Evolutionary conservation across 495 filamentous ascomycete species (phyloP).

Genomic region (Parmelia sp.): DNA sequence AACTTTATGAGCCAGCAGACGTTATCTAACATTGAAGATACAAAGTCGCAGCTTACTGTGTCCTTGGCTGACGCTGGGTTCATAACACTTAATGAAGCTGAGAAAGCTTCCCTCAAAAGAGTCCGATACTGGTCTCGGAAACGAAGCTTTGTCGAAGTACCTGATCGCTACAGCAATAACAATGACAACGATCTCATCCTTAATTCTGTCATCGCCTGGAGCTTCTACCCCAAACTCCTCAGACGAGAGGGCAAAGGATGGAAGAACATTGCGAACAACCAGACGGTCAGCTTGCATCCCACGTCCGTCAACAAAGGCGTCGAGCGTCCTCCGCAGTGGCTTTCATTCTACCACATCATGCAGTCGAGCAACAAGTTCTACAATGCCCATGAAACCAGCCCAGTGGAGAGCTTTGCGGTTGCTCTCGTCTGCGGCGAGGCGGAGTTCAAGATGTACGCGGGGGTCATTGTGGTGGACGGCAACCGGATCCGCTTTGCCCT

Average conservation of each 20-base stretch:
- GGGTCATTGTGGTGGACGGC: slow-evolving; percentile 76
- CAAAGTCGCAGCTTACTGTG: slow-evolving; percentile 82
- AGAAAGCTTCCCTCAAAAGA: slow-evolving; percentile 58
- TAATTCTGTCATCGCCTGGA: slow-evolving; percentile 77
- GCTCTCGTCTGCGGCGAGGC: slow-evolving; percentile 80
- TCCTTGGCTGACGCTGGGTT: slow-evolving; percentile 78
- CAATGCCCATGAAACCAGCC: slow-evolving; percentile 85
- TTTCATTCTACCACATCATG: slow-evolving; percentile 96
- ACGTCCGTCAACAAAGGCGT: slow-evolving; percentile 76
- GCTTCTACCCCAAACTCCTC: slow-evolving; percentile 91
- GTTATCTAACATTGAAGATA: slow-evolving; percentile 82
- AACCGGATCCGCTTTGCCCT: slow-evolving; percentile 82
- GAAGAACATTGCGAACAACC: slow-evolving; percentile 85
- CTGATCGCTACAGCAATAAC: slow-evolving; percentile 63
- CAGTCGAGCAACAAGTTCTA: slow-evolving; percentile 72
- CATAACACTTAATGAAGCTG: slow-evolving; percentile 60
- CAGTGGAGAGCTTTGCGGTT: slow-evolving; percentile 73
- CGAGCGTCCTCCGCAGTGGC: slow-evolving; percentile 57
- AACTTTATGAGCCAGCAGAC: slow-evolving; percentile 83
- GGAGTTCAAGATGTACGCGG: slow-evolving; percentile 80
- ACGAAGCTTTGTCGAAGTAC: slow-evolving; percentile 72
- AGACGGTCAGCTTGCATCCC: slow-evolving; percentile 74
- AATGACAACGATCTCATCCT: slow-evolving; percentile 70
- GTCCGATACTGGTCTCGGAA: slow-evolving; percentile 51
- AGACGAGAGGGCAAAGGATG: slow-evolving; percentile 82